A percentile compares a stretch with the other conserved stretches of the same genome.
These are phyloP conservation scores for Yamadazyma spencermartinsiae DNA, from an alignment of 1,139 yeast genomes.

Conservation along the genomic window DNA sequence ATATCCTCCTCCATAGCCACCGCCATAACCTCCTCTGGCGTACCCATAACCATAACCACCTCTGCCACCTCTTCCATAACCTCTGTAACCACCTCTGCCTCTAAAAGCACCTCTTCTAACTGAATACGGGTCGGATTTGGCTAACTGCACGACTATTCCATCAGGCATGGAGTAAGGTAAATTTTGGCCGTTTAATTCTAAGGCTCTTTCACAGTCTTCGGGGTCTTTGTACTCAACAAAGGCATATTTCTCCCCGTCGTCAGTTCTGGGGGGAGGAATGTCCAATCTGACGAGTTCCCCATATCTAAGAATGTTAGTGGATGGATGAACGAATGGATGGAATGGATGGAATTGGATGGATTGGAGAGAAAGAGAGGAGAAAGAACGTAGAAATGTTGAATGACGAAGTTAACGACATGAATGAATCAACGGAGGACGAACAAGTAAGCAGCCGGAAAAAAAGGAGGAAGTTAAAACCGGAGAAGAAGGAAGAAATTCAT, in stretches of 20 bases:
- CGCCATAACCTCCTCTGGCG: conserved; percentile 12
- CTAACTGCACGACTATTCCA: conserved; percentile 58
- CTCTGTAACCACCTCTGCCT: conserved; percentile 27
- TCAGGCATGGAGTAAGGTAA: conserved; percentile 38
- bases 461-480: conserved; percentile 5
- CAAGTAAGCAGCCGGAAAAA: conserved; percentile 9
- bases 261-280: conserved; percentile 68
- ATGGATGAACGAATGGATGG: conserved; percentile 9
- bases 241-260: conserved; percentile 68
- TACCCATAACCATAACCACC: conserved; percentile 19
- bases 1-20: conserved; percentile 9
- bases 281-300: conserved; percentile 69
- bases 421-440: conserved; percentile 9
- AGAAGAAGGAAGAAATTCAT: conserved; percentile 1
- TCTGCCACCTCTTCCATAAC: conserved; percentile 19
- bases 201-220: conserved; percentile 64
- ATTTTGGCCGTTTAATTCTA: conserved; percentile 50
- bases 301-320: conserved; percentile 33
- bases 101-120: conserved; percentile 35
- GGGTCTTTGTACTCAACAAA: conserved; percentile 65
- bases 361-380: conserved; percentile 8
- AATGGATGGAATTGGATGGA: conserved; percentile 5
- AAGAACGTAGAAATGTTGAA: conserved; percentile 9
- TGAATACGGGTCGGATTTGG: conserved; percentile 55
- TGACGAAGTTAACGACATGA: conserved; percentile 3